These are phyloP conservation scores for Paecilomyces formosus DNA, from an alignment of 2,329 filamentous ascomycete genomes.

Conservation along the genomic window DNA sequence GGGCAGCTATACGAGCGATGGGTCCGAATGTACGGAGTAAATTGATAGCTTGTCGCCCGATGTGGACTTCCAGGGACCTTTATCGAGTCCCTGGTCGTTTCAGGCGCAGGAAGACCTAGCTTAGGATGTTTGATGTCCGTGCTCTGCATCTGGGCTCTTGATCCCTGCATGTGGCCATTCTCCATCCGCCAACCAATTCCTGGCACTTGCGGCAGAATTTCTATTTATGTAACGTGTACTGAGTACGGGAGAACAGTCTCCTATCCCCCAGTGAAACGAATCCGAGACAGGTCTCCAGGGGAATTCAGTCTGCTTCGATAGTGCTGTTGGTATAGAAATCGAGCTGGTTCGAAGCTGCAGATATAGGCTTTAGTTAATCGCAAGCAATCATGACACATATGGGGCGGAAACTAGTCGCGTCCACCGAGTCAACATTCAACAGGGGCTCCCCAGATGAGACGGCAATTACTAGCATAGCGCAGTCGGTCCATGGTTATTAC, in stretches of 20 bases:
- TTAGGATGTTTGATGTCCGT: not conserved
- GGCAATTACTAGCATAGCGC: not conserved
- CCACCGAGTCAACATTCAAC: not conserved
- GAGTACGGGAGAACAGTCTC: not conserved
- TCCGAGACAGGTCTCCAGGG: not conserved
- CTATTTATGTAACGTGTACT: not conserved
- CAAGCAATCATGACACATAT: not conserved
- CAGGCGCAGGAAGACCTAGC: not conserved
- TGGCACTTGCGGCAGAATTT: not conserved
- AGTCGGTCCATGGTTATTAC: not conserved
- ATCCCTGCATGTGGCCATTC: not conserved
- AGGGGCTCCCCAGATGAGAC: not conserved
- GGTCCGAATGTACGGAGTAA: not conserved
- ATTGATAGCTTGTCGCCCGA: not conserved
- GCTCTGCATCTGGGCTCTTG: not conserved
- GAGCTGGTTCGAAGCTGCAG: not conserved
- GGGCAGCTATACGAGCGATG: not conserved
- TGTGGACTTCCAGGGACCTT: not conserved
- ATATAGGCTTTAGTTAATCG: not conserved
- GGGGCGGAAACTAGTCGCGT: not conserved
- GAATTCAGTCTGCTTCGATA: not conserved
- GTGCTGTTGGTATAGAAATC: not conserved
- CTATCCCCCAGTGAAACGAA: not conserved
- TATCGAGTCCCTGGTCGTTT: not conserved
- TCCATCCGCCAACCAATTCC: not conserved